phyloP scores from a whole-genome alignment of 2,329 filamentous ascomycete genomes.

The Scedosporium boydii region DNA sequence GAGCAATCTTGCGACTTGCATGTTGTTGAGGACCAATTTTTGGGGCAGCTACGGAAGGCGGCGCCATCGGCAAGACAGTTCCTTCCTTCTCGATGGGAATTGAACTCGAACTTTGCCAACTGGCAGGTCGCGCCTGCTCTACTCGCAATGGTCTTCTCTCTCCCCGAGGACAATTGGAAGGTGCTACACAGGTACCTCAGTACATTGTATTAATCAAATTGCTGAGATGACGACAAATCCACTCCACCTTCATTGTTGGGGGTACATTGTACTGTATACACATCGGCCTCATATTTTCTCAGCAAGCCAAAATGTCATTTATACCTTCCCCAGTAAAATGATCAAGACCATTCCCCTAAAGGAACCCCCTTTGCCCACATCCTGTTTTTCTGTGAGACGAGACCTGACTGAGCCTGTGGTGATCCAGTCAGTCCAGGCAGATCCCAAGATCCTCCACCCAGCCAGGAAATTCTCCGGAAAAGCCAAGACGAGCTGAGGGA shows the following conservation, averaged over 20 bases:
- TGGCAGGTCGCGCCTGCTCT: background rate
- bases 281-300: background rate
- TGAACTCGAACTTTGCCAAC: background rate
- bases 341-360: background rate
- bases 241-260: background rate
- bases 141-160: background rate
- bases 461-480: background rate
- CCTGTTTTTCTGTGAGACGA: too few relatives aligned
- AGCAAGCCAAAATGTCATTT: background rate
- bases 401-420: too few relatives aligned
- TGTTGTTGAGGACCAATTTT: background rate
- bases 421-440: background rate
- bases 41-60: background rate
- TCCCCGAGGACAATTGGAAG: background rate
- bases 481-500: background rate
- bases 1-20: background rate
- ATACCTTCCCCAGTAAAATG: background rate
- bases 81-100: background rate
- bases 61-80: too few relatives aligned
- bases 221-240: too few relatives aligned
- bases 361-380: too few relatives aligned
- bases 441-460: background rate
- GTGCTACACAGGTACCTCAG: too few relatives aligned
- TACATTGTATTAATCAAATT: too few relatives aligned
- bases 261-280: background rate